Conservation (phyloP, 83 land plant genomes). For the Picea engelmannii region DNA sequence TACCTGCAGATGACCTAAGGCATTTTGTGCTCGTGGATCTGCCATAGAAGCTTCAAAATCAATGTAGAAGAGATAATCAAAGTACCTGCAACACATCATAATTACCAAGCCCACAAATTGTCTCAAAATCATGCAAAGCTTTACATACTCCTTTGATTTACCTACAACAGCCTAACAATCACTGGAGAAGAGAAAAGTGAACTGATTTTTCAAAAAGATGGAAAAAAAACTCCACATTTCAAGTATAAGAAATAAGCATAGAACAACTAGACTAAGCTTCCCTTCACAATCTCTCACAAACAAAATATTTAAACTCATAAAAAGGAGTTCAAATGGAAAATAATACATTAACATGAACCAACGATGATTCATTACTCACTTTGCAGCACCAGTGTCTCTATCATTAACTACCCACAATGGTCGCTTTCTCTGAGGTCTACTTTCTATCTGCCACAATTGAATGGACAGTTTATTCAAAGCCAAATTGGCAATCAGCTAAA, state of each 20-base stretch:
- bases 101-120: not conserved
- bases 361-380: slow-evolving; percentile 37
- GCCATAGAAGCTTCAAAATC: slow-evolving; percentile 93
- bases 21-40: slow-evolving; percentile 76
- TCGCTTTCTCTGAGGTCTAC: slow-evolving; percentile 84
- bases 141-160: not conserved
- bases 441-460: slow-evolving; percentile 71
- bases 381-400: slow-evolving; percentile 72
- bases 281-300: not conserved
- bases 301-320: no score
- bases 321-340: not conserved
- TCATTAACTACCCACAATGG: slow-evolving; percentile 92
- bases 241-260: not conserved
- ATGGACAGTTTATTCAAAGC: not conserved
- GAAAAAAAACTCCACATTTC: not conserved
- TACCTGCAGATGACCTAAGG: slow-evolving; percentile 71
- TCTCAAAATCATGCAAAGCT: not conserved
- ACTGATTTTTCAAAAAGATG: not conserved
- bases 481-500: not conserved
- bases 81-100: slow-evolving; percentile 34
- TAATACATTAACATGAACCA: not conserved
- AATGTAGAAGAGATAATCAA: slow-evolving; percentile 69
- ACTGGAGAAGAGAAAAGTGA: not conserved
- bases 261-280: not conserved
- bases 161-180: not conserved